Conservation (phyloP, 345 rosid species). For the Salix arbutifolia region DNA sequence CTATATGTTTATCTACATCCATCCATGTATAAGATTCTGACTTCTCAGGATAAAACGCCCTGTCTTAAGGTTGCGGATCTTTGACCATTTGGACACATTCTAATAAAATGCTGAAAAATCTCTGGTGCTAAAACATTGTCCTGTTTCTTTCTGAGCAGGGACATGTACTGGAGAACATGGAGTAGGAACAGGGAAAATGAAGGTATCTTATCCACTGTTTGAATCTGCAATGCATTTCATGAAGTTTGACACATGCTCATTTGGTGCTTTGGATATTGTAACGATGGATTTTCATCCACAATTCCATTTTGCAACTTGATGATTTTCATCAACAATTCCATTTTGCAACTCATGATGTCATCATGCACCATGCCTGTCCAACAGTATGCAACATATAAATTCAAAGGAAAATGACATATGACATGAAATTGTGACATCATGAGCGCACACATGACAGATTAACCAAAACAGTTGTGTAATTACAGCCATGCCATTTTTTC, state of each 20-base stretch:
- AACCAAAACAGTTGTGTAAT: too few species aligned
- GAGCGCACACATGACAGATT: too few species aligned
- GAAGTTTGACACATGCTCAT: background rate
- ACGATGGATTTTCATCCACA: background rate
- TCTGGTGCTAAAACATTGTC: conserved; percentile 7
- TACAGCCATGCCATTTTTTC: too few species aligned
- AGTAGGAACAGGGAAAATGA: conserved; percentile 89
- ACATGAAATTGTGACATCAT: too few species aligned
- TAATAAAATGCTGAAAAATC: background rate
- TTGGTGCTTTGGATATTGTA: background rate
- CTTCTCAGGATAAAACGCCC: background rate
- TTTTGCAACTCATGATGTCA: background rate
- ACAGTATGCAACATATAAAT: too few species aligned
- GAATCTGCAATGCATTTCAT: background rate
- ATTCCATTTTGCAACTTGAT: background rate
- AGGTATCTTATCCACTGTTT: conserved; percentile 42
- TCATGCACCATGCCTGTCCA: background rate
- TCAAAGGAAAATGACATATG: too few species aligned
- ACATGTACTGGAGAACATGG: conserved; percentile 97
- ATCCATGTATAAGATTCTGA: background rate
- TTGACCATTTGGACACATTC: background rate
- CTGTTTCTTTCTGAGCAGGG: conserved; percentile 43
- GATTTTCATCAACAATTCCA: too few species aligned
- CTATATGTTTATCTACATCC: background rate
- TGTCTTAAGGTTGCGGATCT: background rate